Base-by-base conservation (phyloP, 352 stramenopile species). In the Phytophthora lateralis region DNA sequence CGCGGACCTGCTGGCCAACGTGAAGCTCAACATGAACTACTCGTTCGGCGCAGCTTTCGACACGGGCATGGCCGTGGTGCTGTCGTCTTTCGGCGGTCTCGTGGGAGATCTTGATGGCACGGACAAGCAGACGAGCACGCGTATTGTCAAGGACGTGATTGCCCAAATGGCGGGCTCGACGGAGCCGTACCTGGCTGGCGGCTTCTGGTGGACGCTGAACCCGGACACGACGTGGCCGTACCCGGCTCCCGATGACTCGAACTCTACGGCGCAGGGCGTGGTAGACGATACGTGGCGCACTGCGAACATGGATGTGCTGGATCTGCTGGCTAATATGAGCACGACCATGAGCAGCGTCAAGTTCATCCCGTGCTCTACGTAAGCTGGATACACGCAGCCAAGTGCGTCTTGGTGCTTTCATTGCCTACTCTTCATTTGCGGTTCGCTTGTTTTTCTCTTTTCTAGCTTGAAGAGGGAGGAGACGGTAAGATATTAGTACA, bases 11-110 rank as follows among this genome's bases (percentile, higher is more conserved):
- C 44, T 76, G 41, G 64, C 83, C 21, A 93, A 90, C 49, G 79
- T 93, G 18, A 55, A 89, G 52, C 55, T 74, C 26, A 88, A 80
- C 62, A 93, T 95, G 82, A 83, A 89, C 62, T 87, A 91, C 69
- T 92, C 89, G 77, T 95, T 92, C 54, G 80, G 79, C 18, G 51
- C 70, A 0, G 73, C 84, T 0, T 78, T 89, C 20, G 73, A 82
- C 37, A 88, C 79, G 1, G 81, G 73, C 17, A 71, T 78, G 27
- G 83, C 86, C 10, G 81, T 91, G 14, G 76, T 95, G 4, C 55
- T 95, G 14, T 93, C 84, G 27, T 89, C 73, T n/a, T 95, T 95
- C 55, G 86, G 86, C n/a, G 84, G 86, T 20, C 73, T 95, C 18
- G 65, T 86, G 41, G 82, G 82, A 26, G 63, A 70, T 20, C 64